Percentiles rank a stretch among this genome's conserved stretches.
These are phyloP conservation scores for Lentinula edodes DNA, from an alignment of 768 basidiomycete genomes.

Conservation along the genomic window DNA sequence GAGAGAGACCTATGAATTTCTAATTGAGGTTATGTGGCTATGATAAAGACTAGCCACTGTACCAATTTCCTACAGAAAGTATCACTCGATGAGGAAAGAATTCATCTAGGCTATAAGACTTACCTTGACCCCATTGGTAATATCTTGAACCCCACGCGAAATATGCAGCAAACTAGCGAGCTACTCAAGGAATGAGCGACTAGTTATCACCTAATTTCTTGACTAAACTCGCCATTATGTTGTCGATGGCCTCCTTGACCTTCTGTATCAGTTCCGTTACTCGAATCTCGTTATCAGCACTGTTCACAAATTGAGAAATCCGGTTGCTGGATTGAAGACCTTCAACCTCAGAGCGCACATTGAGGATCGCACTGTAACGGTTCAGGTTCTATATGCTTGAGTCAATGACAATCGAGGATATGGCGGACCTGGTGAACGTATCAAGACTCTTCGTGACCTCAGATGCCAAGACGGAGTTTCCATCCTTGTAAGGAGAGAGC, in stretches of 20 bases:
- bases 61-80: not conserved
- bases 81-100: not conserved
- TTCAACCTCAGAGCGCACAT: not conserved
- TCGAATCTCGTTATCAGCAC: not conserved
- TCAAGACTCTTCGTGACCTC: not conserved
- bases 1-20: not conserved
- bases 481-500: not conserved
- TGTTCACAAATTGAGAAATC: not conserved
- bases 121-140: not conserved
- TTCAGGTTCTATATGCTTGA: not conserved
- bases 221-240: not conserved
- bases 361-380: not conserved
- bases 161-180: not conserved
- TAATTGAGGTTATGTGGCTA: not conserved
- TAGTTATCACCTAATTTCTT: too few relatives aligned
- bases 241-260: not conserved
- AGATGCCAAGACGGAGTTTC: not conserved
- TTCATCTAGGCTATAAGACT: not conserved
- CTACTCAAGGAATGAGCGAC: not conserved
- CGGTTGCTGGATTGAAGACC: not conserved
- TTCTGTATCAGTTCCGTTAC: not conserved
- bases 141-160: not conserved
- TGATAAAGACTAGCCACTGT: not conserved
- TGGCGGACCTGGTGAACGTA: not conserved
- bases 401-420: not conserved